Base-by-base conservation (phyloP, 2,329 filamentous ascomycete genomes). In the Talaromyces sp. region DNA sequence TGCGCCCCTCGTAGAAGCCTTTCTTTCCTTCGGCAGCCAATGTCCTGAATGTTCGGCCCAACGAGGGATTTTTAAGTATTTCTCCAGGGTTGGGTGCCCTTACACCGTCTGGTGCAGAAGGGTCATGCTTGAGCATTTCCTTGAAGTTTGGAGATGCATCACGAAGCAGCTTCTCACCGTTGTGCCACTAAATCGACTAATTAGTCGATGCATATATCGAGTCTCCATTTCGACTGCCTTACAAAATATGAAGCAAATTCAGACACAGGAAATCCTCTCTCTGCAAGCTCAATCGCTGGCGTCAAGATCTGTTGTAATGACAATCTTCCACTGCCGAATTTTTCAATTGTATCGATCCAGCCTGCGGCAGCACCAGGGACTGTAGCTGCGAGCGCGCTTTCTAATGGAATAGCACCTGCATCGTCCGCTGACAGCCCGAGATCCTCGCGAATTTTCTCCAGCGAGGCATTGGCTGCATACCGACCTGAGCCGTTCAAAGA, bases 401-500 rank as follows among this genome's bases (percentile, higher is more conserved):
- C 78, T 80, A 90, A 87, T 17, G 93, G 93, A 37, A 97, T 93
- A 1, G 81, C 83, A 0, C 82, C 82, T 1, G 73, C 70, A 45
- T 85, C 78, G 13, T 84, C 87, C 8, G 86, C 84, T 1, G 84
- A 81, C 15, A 95, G 72, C 0, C 86, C 87, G 27, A 98, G 82
- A 68, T 90, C 88, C 64, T 84, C 83, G 27, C 91, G 86, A 63
- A 96, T 84, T 37, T 82, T 84, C 62, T 92, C 89, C 0, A 96
- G 83, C 0, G 88, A 90, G 68, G 81, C 87, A 43, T 89, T 87
- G 61, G 80, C 83, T 4, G 91, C 88, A 3, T 92, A 87, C 33
- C 95, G 88, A n/a, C 95, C 95, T 1, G 93, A 97, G 22, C 93
- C 95, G 77, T 99, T 99, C 77, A 98, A 82, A 10, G 93, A 91